These are phyloP conservation scores for Cryphonectria naterciae DNA, from an alignment of 2,329 filamentous ascomycete genomes.

Conservation along the genomic window DNA sequence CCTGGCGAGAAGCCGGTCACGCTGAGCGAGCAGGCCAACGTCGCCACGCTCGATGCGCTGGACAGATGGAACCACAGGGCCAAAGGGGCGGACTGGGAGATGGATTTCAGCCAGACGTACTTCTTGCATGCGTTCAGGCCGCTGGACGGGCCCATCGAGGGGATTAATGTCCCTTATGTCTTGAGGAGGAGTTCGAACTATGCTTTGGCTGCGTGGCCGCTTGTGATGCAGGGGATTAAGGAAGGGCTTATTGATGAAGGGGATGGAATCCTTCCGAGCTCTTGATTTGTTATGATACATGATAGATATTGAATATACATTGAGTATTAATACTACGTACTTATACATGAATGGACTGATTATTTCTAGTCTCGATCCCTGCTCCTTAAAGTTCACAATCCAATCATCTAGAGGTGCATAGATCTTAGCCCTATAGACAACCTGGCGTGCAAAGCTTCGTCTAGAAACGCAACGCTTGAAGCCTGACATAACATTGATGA, in stretches of 20 bases:
- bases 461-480: no score
- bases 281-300: background rate
- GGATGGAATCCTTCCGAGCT: background rate
- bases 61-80: constrained; percentile 6
- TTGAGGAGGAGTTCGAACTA: constrained; percentile 23
- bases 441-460: no score
- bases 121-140: constrained; percentile 31
- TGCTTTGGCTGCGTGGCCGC: constrained; percentile 33
- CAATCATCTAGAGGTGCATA: background rate
- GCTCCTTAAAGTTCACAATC: background rate
- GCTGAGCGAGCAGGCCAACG: constrained; percentile 5
- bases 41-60: constrained; percentile 12
- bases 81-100: constrained; percentile 14
- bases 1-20: background rate
- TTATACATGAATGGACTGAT: background rate
- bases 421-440: no score
- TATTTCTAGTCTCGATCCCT: no score
- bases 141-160: background rate
- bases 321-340: background rate
- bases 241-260: constrained; percentile 21
- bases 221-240: constrained; percentile 31
- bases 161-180: constrained; percentile 14
- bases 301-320: background rate
- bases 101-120: constrained; percentile 30
- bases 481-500: no score